Evolutionary conservation across 352 stramenopile species (phyloP), one percentile per base, ranked within the genome.

Genomic region (Phytopythium chamaehyphon): DNA sequence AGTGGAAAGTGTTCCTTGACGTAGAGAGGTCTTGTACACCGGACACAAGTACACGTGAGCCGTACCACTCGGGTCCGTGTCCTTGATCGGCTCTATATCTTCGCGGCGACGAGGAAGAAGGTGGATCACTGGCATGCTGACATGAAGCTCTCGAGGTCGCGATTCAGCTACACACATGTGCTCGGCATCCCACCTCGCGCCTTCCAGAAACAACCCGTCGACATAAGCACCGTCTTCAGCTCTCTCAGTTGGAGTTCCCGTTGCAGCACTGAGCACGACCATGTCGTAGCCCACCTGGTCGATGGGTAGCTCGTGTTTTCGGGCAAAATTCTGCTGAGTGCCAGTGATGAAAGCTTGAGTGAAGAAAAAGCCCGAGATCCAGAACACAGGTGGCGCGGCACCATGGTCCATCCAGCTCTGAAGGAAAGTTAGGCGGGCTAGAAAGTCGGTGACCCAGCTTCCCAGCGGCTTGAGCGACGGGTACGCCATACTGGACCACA

Each of bases 311-410:
- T 92, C 66, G 60, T 97, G 76, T 49, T 96, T 96, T 14, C 91
- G 77, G 12, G 91, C 91, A 67, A 86, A 98, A 59, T 97, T 98
- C 55, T 98, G 91, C 51, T 96, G 76, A 5, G 89, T 98, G 42
- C 90, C 91, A 3, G 90, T 97, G 59, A 98, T 96, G 53, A 98
- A 98, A 0, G 90, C 90, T 59, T 97, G 91, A 18, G 90, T 96
- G 71, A 97, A 98, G 67, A 96, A 97, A 70, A 97, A 97, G 0
- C 90, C 92, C 15, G 82, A 96, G 47, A 98, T 89, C 92, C 92
- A 98, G 54, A 91, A 98, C 39, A 97, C 86, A 0, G 75, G 71
- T 0, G 92, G 92, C 1, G 89, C 73, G 14, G 65, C 52, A 14
- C 84, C 73, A 6, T 74, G 72, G 26, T 85, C 78, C 48, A 97